These are phyloP conservation scores for Picochlorum sp. DNA, from an alignment of 139 green algal genomes.

Conservation along the genomic window DNA sequence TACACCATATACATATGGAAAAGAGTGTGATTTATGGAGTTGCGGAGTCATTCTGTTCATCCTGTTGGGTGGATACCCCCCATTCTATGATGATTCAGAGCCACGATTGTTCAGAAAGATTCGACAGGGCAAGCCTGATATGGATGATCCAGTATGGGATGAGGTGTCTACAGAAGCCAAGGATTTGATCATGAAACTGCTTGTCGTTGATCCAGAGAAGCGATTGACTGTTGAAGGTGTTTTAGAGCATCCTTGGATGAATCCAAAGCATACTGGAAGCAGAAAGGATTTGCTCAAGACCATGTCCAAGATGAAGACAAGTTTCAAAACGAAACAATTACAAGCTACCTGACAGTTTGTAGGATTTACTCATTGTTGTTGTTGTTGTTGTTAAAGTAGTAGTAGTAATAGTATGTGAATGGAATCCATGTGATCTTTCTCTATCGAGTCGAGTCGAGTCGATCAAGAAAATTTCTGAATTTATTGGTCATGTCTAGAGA, in stretches of 20 bases:
- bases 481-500: neutral
- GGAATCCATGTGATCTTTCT: neutral
- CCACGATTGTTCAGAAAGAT: conserved; percentile 84
- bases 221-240: conserved; percentile 44
- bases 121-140: conserved; percentile 53
- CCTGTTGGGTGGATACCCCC: conserved; percentile 81
- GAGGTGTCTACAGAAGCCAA: conserved; percentile 19
- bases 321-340: conserved; percentile 2
- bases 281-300: conserved; percentile 12
- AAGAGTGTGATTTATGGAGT: conserved; percentile 60
- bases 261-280: neutral
- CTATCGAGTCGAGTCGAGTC: too few relatives aligned
- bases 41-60: conserved; percentile 71
- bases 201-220: conserved; percentile 45
- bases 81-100: conserved; percentile 84
- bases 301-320: conserved; percentile 11
- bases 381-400: neutral
- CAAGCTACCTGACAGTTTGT: neutral
- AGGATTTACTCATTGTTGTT: conserved; percentile 6
- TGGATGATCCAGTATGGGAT: conserved; percentile 78
- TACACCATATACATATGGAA: conserved; percentile 30
- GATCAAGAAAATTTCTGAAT: too few relatives aligned
- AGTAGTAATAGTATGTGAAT: neutral
- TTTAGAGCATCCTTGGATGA: conserved; percentile 17
- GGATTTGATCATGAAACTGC: conserved; percentile 28